Base-by-base conservation (phyloP, 352 stramenopile genomes). In the Globisporangium viniferum region DNA sequence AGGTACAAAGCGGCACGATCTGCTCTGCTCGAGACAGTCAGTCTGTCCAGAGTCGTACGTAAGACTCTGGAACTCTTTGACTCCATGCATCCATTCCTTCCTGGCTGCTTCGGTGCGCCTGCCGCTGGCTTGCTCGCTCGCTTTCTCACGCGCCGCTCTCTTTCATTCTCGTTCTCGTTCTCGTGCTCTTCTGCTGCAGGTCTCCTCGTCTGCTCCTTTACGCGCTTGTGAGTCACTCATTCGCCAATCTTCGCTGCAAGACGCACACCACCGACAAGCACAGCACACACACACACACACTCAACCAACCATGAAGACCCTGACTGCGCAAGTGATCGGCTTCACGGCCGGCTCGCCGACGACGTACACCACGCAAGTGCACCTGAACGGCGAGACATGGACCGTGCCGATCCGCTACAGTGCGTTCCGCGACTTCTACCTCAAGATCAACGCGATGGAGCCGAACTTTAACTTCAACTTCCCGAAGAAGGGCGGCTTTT, bases 371-470 rank as follows among this genome's bases (percentile, higher is more conserved):
- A 89, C 80, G 15, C 67, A 86, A 22, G 80, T 89, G 49, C 65
- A 73, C 29, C 72, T 85, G 39, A 67, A 84, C 54, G 75, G 68
- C 53, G 62, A 62, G 48, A 63, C 63, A 4, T 93, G 84, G 82
- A 70, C 69, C 31, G 67, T 93, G 22, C 66, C 48, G 6, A 71
- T 93, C 44, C 85, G 85, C 59, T 93, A 92, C 74, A 88, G 77
- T 70, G 77, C 76, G 8, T 91, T 91, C 72, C 78, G 75, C 60
- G 66, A 74, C 27, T 87, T 87, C 62, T 91, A 93, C 74, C 63
- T 44, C 62, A 74, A 78, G 10, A 73, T 93, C 56, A 55, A 75
- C 10, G 74, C 72, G 5, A 41, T 83, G 9, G 83, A 90, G 59
- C 75, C 73, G 49, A 63, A 77, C 60, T 91, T 92, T 56, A 69